Evolutionary conservation across 2,329 filamentous ascomycete species (phyloP).

Genomic region (Xylariaceae sp.): DNA sequence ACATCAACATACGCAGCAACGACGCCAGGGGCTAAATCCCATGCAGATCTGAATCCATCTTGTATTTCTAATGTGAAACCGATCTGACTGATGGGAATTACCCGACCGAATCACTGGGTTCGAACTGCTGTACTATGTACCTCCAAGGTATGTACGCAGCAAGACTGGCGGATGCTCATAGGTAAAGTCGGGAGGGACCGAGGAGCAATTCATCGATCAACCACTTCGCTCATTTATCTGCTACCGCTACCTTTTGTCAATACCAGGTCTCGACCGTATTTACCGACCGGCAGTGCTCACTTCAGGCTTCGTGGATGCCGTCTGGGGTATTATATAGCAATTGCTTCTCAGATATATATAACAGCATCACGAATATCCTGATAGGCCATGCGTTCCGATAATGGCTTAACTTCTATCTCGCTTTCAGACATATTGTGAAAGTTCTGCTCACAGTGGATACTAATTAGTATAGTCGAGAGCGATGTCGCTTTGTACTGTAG

Average conservation of each 20-base stretch:
- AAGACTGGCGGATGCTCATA: no score
- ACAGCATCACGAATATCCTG: no score
- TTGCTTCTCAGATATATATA: no score
- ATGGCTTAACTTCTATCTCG: neutral
- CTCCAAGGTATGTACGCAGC: no score
- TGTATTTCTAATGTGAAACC: constrained; percentile 6
- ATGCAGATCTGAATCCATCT: constrained; percentile 3
- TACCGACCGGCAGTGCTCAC: no score
- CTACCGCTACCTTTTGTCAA: no score
- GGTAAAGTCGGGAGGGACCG: no score
- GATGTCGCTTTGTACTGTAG: neutral
- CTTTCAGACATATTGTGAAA: neutral
- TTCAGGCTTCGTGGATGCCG: no score
- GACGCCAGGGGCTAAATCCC: neutral
- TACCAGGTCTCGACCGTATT: no score
- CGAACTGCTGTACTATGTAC: neutral
- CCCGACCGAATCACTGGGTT: constrained; percentile 5
- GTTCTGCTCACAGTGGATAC: neutral
- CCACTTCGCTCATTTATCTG: no score
- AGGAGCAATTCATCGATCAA: no score
- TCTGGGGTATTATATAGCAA: no score
- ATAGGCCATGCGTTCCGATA: neutral
- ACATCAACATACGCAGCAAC: neutral
- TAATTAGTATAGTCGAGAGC: neutral
- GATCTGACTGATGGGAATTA: constrained; percentile 5